Conservation (phyloP, 208 protist genomes). For the Naegleria fowleri region DNA sequence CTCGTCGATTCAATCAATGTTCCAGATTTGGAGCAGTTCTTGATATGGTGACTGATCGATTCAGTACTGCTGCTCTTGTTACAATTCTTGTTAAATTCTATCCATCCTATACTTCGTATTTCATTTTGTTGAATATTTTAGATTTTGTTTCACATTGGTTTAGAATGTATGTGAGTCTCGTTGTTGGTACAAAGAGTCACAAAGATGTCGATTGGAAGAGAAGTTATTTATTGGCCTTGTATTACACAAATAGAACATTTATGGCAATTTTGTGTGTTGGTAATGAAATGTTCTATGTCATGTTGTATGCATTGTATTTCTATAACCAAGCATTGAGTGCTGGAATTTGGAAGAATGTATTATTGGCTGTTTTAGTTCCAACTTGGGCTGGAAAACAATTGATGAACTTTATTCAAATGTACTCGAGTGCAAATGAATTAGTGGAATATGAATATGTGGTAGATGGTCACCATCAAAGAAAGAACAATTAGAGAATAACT, state of each 20-base stretch:
- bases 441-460: slow-evolving; percentile 56
- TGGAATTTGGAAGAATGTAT: slow-evolving; percentile 34
- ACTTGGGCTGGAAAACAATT: slow-evolving; percentile 60
- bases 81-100: slow-evolving; percentile 69
- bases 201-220: slow-evolving; percentile 73
- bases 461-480: not conserved
- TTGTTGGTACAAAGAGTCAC: slow-evolving; percentile 58
- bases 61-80: slow-evolving; percentile 72
- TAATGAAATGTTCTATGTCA: slow-evolving; percentile 81
- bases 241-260: slow-evolving; percentile 76
- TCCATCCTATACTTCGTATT: slow-evolving; percentile 56
- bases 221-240: slow-evolving; percentile 68
- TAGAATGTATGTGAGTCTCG: slow-evolving; percentile 76
- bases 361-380: slow-evolving; percentile 37
- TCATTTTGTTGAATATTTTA: slow-evolving; percentile 66
- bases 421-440: slow-evolving; percentile 72
- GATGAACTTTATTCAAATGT: slow-evolving; percentile 77
- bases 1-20: slow-evolving; percentile 71
- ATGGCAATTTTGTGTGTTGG: slow-evolving; percentile 75
- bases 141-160: slow-evolving; percentile 84
- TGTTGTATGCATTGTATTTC: slow-evolving; percentile 64
- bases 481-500: not conserved
- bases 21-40: slow-evolving; percentile 81
- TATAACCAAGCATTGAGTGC: slow-evolving; percentile 20
- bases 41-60: slow-evolving; percentile 86